A percentile compares a stretch with the other conserved stretches of the same genome.
phyloP scores from a whole-genome alignment of 139 green algal genomes.

The Closterium sp. region DNA sequence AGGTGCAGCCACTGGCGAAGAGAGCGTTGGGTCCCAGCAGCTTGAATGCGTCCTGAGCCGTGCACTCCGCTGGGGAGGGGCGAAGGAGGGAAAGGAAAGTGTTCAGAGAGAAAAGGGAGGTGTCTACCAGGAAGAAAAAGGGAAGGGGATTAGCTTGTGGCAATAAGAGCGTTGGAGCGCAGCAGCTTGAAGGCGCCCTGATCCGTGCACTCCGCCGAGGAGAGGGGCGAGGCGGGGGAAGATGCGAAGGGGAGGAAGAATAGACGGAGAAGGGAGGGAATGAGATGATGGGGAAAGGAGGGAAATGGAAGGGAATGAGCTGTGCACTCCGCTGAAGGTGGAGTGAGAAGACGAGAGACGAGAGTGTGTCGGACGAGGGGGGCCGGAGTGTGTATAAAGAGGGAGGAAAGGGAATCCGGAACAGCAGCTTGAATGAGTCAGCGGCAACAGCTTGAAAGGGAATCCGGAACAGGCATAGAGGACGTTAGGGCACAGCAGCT shows the following conservation, averaged over 20 bases:
- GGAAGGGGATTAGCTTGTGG: neutral
- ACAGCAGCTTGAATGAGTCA: too few species aligned
- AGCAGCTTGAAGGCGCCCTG: slow-evolving; percentile 3
- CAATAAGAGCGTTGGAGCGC: too few species aligned
- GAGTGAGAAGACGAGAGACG: too few species aligned
- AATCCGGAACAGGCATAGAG: slow-evolving; percentile 63
- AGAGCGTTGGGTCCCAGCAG: slow-evolving; percentile 59
- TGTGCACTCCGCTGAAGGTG: too few species aligned
- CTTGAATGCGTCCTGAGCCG: slow-evolving; percentile 54
- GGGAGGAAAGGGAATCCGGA: too few species aligned
- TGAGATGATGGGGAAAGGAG: too few species aligned
- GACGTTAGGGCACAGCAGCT: slow-evolving; percentile 48
- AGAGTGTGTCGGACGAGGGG: too few species aligned
- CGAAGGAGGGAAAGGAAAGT: neutral
- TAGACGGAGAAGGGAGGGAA: too few species aligned
- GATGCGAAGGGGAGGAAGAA: slow-evolving; percentile 45
- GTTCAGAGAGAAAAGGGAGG: neutral
- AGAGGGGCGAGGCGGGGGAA: neutral
- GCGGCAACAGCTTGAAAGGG: too few species aligned
- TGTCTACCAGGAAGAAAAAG: too few species aligned
- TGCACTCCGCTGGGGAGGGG: slow-evolving; percentile 32
- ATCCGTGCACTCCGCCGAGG: slow-evolving; percentile 28
- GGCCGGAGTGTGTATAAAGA: too few species aligned
- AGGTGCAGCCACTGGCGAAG: slow-evolving; percentile 66
- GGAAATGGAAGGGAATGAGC: too few species aligned